phyloP scores from a whole-genome alignment of 169 alveolate genomes.

The Sarcocystis neurona region DNA sequence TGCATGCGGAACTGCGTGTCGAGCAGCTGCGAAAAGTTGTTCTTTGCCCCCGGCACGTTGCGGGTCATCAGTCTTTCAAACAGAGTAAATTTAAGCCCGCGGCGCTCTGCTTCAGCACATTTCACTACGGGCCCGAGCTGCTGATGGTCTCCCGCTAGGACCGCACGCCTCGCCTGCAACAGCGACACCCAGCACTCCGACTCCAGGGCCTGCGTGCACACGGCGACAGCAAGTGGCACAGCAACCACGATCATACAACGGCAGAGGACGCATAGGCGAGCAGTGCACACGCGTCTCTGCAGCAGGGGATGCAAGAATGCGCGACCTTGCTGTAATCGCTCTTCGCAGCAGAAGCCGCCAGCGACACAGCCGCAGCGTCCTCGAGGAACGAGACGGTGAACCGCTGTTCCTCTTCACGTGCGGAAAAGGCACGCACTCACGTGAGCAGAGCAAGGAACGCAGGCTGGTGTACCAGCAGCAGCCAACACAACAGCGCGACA shows the following conservation, averaged over 20 bases:
- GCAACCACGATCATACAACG: neutral
- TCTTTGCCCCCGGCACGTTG: neutral
- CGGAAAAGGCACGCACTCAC: no score
- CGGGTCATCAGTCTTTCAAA: constrained; percentile 40
- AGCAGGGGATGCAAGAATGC: no score
- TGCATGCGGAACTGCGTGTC: constrained; percentile 56
- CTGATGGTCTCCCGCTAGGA: constrained; percentile 60
- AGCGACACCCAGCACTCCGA: constrained; percentile 62
- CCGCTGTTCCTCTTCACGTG: no score
- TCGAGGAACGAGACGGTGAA: no score
- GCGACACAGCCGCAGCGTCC: no score
- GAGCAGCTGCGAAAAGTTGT: constrained; percentile 39
- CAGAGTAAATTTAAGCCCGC: constrained; percentile 50
- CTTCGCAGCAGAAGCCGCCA: no score
- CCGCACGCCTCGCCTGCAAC: constrained; percentile 48
- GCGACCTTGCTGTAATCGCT: no score
- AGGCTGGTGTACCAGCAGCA: no score
- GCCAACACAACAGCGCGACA: no score
- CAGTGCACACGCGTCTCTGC: no score
- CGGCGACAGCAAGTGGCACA: neutral
- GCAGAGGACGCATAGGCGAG: no score
- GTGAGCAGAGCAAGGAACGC: no score
- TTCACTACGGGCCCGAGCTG: constrained; percentile 56
- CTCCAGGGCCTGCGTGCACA: constrained; percentile 56
- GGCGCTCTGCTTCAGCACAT: constrained; percentile 39